These are phyloP conservation scores for Allantophomopsis lycopodina DNA, from an alignment of 2,329 filamentous ascomycete species.

Conservation along the genomic window DNA sequence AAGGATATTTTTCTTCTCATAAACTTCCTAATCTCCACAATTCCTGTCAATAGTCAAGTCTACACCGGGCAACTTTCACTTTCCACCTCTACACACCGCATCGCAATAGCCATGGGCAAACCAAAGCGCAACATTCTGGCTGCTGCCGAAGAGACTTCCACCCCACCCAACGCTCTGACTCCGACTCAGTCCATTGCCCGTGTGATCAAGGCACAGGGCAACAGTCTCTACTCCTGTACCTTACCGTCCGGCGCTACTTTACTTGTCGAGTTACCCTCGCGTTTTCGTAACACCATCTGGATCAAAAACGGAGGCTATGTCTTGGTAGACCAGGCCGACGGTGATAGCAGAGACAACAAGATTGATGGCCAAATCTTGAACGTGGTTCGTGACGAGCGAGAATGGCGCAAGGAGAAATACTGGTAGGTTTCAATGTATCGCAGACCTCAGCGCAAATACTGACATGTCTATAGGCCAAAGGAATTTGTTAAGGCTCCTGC, in stretches of 20 bases:
- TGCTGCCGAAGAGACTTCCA: slow-evolving; percentile 57
- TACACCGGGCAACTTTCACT: not conserved
- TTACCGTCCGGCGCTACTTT: slow-evolving; percentile 52
- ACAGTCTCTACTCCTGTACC: slow-evolving; percentile 74
- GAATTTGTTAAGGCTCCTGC: slow-evolving; percentile 57
- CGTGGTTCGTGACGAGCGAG: slow-evolving; percentile 80
- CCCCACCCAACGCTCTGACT: slow-evolving; percentile 43
- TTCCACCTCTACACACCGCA: not conserved
- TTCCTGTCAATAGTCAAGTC: too few relatives aligned
- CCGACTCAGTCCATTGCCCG: slow-evolving; percentile 57
- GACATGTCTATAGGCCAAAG: slow-evolving; percentile 48
- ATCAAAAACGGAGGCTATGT: slow-evolving; percentile 84
- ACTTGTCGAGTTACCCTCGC: slow-evolving; percentile 68
- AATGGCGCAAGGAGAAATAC: slow-evolving; percentile 78
- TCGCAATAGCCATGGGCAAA: slow-evolving; percentile 40
- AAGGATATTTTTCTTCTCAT: too few relatives aligned
- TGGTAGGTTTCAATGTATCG: slow-evolving; percentile 41
- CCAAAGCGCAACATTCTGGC: slow-evolving; percentile 68
- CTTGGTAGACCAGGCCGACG: slow-evolving; percentile 56
- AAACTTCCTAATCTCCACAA: too few relatives aligned
- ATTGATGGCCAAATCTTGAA: slow-evolving; percentile 84
- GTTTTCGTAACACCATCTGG: slow-evolving; percentile 88
- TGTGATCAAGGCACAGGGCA: slow-evolving; percentile 72
- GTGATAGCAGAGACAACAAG: slow-evolving; percentile 59
- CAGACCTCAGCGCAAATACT: not conserved